A percentile compares a stretch with the other conserved stretches of the same genome.
These are phyloP conservation scores for Luffa aegyptiaca DNA, from an alignment of 306 rosid genomes.

Conservation along the genomic window DNA sequence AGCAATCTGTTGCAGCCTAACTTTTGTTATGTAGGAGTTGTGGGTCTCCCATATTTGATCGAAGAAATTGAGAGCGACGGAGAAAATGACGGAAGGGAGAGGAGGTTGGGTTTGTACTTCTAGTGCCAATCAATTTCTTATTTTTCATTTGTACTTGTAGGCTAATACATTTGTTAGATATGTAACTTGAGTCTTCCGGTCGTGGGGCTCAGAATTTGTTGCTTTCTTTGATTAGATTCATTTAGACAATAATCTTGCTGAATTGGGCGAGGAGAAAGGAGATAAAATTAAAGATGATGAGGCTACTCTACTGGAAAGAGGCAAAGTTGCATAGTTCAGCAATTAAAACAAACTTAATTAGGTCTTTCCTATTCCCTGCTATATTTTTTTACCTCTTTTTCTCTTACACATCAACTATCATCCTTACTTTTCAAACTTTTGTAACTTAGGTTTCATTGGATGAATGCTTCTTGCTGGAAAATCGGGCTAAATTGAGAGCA, in stretches of 20 bases:
- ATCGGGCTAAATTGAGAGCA: slow-evolving; percentile 77
- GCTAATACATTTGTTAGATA: neutral
- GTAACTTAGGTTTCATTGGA: slow-evolving; percentile 80
- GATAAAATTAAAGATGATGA: slow-evolving; percentile 64
- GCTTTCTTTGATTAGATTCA: slow-evolving; percentile 46
- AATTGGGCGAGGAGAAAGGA: slow-evolving; percentile 60
- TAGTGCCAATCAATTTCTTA: no score
- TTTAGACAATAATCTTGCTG: slow-evolving; percentile 75
- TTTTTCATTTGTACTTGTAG: no score
- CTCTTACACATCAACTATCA: slow-evolving; percentile 4
- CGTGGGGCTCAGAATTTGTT: slow-evolving; percentile 10
- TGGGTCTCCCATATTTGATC: no score
- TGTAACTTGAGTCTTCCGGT: slow-evolving; percentile 5
- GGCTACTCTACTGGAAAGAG: slow-evolving; percentile 78
- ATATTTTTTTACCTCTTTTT: neutral
- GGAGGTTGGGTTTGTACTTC: no score
- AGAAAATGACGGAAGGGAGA: no score
- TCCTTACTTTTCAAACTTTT: slow-evolving; percentile 22
- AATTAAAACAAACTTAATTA: slow-evolving; percentile 64
- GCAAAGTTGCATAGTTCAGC: slow-evolving; percentile 46
- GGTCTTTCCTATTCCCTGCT: slow-evolving; percentile 33
- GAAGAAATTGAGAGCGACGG: no score
- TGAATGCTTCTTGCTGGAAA: slow-evolving; percentile 76
- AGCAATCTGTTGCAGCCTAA: no score
- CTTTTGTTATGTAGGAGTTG: no score